These are phyloP conservation scores for Daldinia vernicosa DNA, from an alignment of 495 filamentous ascomycete species.

Conservation along the genomic window DNA sequence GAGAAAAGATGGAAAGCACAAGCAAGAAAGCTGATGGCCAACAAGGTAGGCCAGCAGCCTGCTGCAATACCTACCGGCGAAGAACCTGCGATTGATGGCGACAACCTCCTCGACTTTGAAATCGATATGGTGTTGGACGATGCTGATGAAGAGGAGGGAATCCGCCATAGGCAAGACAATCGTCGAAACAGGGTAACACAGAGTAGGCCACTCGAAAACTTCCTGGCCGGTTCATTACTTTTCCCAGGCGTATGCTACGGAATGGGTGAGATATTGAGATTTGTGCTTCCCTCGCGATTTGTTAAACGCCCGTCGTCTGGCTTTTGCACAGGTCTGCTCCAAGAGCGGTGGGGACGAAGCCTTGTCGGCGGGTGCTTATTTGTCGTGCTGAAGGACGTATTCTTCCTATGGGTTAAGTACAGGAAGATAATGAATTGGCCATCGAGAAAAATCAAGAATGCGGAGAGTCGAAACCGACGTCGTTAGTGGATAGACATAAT, in stretches of 20 bases:
- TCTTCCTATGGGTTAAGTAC: constrained; percentile 79
- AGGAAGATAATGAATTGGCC: constrained; percentile 73
- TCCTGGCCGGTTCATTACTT: constrained; percentile 52
- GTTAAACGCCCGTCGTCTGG: constrained; percentile 57
- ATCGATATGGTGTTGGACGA: constrained; percentile 39
- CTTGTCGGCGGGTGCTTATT: constrained; percentile 82
- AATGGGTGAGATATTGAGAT: constrained; percentile 73
- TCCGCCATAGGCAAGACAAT: constrained; percentile 16
- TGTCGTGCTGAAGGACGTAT: constrained; percentile 77
- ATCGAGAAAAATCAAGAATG: constrained; percentile 71
- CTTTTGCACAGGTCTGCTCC: constrained; percentile 67
- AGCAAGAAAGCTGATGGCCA: constrained; percentile 9
- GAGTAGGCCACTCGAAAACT: constrained; percentile 41
- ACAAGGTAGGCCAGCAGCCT: constrained; percentile 1
- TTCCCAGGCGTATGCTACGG: constrained; percentile 56
- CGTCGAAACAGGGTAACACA: constrained; percentile 32
- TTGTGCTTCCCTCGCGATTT: constrained; percentile 69
- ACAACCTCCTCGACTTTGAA: constrained; percentile 41
- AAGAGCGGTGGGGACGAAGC: constrained; percentile 80
- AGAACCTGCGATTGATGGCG: background rate
- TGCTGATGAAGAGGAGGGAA: constrained; percentile 19
- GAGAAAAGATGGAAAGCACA: constrained; percentile 66
- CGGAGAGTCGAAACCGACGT: constrained; percentile 42
- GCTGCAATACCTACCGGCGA: background rate
- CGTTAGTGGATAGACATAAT: constrained; percentile 1